Evolutionary conservation across 2,329 filamentous ascomycete genomes (phyloP).

Genomic region (Fusarium foetens): DNA sequence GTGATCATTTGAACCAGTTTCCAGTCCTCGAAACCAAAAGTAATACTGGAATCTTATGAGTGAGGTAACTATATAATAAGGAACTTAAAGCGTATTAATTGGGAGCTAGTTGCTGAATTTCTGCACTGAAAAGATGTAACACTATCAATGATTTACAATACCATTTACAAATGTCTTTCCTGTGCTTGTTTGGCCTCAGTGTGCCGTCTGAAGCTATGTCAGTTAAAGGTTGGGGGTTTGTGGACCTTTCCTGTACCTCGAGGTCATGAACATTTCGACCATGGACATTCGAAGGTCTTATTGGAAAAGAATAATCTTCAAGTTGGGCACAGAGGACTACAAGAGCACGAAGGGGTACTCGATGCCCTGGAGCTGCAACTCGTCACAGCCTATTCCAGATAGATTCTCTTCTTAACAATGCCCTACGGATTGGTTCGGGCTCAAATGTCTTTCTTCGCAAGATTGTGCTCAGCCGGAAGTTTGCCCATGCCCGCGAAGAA

Average conservation of each 20-base stretch:
- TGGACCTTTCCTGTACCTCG: not conserved
- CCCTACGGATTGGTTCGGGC: not conserved
- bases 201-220: not conserved
- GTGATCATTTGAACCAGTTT: not conserved
- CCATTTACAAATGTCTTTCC: not conserved
- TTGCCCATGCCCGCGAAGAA: not conserved
- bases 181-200: not conserved
- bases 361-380: not conserved
- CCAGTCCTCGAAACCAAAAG: not conserved
- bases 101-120: too few species aligned
- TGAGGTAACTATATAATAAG: not conserved
- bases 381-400: not conserved
- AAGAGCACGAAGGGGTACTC: too few species aligned
- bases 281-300: too few species aligned
- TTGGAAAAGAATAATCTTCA: too few species aligned
- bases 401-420: not conserved
- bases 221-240: not conserved
- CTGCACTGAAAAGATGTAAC: not conserved
- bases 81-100: not conserved
- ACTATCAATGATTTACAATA: not conserved
- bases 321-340: too few species aligned
- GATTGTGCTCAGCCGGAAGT: not conserved
- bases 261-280: too few species aligned
- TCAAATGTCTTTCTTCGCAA: not conserved
- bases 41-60: not conserved